These are phyloP conservation scores for Polytolypa hystricis DNA, from an alignment of 2,329 filamentous ascomycete species.

Conservation along the genomic window DNA sequence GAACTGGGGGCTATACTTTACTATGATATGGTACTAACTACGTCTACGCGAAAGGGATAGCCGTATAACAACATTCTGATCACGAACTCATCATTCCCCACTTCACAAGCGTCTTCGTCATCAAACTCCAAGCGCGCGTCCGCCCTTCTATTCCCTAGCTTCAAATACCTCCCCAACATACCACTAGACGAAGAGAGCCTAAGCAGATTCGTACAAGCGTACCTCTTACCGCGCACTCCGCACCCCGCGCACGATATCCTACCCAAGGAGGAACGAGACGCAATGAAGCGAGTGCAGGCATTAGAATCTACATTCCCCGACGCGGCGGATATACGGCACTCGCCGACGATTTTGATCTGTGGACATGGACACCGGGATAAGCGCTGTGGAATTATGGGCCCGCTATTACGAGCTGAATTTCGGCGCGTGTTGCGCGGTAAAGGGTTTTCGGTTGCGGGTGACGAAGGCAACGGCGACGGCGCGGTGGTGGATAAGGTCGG, in stretches of 20 bases:
- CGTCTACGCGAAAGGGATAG: constrained; percentile 34
- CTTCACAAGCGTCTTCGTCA: constrained; percentile 15
- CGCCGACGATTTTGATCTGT: constrained; percentile 61
- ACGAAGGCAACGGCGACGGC: constrained; percentile 10
- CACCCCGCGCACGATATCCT: constrained; percentile 25
- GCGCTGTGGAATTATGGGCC: constrained; percentile 72
- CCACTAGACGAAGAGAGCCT: constrained; percentile 49
- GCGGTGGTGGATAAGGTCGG: constrained; percentile 18
- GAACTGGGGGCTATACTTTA: background rate
- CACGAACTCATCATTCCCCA: constrained; percentile 64
- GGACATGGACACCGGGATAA: constrained; percentile 73
- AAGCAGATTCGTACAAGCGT: constrained; percentile 35
- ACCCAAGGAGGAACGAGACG: constrained; percentile 17
- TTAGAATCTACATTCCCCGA: constrained; percentile 43
- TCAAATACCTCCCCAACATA: constrained; percentile 66
- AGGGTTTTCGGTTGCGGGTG: constrained; percentile 18
- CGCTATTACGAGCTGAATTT: constrained; percentile 62
- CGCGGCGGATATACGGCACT: constrained; percentile 51
- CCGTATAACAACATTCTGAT: constrained; percentile 74
- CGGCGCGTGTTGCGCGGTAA: constrained; percentile 28
- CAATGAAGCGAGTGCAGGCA: constrained; percentile 39
- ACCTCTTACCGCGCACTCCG: constrained; percentile 26
- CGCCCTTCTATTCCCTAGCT: constrained; percentile 69
- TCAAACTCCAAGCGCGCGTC: constrained; percentile 32
- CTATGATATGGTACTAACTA: constrained; percentile 4